phyloP scores from a whole-genome alignment of 345 rosid genomes.

The Boechera retrofracta region DNA sequence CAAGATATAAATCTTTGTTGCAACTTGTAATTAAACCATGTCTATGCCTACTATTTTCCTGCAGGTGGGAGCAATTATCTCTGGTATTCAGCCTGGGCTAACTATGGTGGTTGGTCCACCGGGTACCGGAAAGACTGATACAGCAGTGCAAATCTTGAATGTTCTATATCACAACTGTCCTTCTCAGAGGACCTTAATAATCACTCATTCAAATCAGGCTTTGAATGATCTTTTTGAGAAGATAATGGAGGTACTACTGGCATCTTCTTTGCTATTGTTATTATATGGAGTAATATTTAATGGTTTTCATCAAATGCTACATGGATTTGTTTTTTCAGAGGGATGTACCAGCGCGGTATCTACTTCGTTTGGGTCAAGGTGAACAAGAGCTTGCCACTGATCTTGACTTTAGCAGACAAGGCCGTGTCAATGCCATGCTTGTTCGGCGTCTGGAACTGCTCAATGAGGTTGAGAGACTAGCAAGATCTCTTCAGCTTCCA shows the following conservation, averaged over 20 bases:
- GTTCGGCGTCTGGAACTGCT: conserved; percentile 93
- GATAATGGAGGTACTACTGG: conserved; percentile 76
- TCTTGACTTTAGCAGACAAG: conserved; percentile 97
- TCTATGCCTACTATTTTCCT: conserved; percentile 26
- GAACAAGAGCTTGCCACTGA: conserved; percentile 99
- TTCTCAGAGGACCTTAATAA: conserved; percentile 94
- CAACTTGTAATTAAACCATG: conserved; percentile 21
- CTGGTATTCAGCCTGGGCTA: conserved; percentile 97
- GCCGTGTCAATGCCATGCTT: conserved; percentile 98
- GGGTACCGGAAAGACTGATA: conserved; percentile 99
- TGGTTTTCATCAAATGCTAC: conserved; percentile 15
- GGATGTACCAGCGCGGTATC: conserved; percentile 99
- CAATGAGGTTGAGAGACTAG: conserved; percentile 94
- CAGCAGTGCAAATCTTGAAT: conserved; percentile 95
- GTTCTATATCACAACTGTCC: conserved; percentile 98
- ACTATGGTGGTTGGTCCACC: conserved; percentile 99
- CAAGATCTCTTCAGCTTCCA: conserved; percentile 92
- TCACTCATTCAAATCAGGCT: conserved; percentile 98
- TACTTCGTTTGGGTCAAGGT: conserved; percentile 99
- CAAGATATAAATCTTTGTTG: conserved; percentile 14
- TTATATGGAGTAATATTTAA: background rate
- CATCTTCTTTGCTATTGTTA: conserved; percentile 22
- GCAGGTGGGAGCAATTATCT: conserved; percentile 95
- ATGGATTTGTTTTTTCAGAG: conserved; percentile 65
- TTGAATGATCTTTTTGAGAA: conserved; percentile 98